phyloP scores from a whole-genome alignment of 306 rosid genomes.

The Luffa aegyptiaca region DNA sequence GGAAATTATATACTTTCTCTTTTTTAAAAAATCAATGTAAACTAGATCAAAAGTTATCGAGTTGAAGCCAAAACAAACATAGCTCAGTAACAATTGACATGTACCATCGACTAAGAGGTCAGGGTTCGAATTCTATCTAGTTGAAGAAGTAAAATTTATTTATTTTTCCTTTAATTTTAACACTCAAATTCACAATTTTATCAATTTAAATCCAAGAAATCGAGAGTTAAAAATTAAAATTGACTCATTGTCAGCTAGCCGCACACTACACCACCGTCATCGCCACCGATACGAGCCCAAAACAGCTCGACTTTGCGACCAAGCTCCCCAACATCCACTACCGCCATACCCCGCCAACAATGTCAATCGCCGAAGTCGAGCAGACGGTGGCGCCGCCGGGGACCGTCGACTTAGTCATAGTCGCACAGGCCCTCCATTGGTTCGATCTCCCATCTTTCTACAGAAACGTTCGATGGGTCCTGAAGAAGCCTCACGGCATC shows the following conservation, averaged over 20 bases:
- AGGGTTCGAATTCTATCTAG: too few species aligned
- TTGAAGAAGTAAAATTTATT: too few species aligned
- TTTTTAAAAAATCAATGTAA: too few species aligned
- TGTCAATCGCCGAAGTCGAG: conserved; percentile 42
- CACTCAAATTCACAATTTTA: too few species aligned
- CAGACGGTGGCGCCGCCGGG: conserved; percentile 30
- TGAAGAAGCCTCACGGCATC: conserved; percentile 63
- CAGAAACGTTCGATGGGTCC: conserved; percentile 36
- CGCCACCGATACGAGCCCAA: conserved; percentile 61
- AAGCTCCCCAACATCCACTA: conserved; percentile 49
- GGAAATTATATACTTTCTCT: too few species aligned
- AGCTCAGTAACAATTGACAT: too few species aligned
- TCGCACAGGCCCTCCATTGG: conserved; percentile 81
- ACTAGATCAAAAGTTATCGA: too few species aligned
- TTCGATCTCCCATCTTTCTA: conserved; percentile 52
- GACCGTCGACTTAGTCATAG: conserved; percentile 52
- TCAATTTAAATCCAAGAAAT: too few species aligned
- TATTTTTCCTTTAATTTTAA: too few species aligned
- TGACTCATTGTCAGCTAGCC: conserved; percentile 30
- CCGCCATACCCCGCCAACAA: conserved; percentile 34
- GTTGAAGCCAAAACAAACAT: too few species aligned
- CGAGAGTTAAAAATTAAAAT: too few species aligned
- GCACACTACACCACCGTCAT: conserved; percentile 44
- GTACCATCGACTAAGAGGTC: too few species aligned
- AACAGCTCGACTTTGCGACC: conserved; percentile 42